Evolutionary conservation across 2,329 filamentous ascomycete genomes (phyloP).

Genomic region (Diaporthe nobilis): DNA sequence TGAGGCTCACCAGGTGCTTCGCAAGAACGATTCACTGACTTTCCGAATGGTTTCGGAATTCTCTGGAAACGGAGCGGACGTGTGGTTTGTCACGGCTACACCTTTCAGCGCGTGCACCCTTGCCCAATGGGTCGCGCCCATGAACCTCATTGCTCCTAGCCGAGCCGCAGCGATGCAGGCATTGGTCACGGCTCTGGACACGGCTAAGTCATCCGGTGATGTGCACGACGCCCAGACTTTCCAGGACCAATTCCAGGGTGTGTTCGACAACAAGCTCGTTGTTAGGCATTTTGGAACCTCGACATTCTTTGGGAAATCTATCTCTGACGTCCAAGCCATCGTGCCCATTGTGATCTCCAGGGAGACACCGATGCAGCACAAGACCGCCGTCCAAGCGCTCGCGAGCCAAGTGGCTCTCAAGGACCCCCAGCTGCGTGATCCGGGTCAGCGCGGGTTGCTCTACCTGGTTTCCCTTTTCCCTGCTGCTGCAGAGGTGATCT

Average conservation of each 20-base stretch:
- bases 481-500: conserved; percentile 14
- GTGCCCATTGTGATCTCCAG: background rate
- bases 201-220: background rate
- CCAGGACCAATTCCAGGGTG: background rate
- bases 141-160: background rate
- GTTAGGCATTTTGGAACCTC: conserved; percentile 19
- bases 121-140: background rate
- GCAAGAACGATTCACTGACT: background rate
- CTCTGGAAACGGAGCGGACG: background rate
- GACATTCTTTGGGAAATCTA: conserved; percentile 14
- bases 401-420: background rate
- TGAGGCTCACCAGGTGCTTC: background rate
- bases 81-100: background rate
- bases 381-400: background rate
- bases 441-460: conserved; percentile 15
- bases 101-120: conserved; percentile 1
- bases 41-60: background rate
- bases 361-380: background rate
- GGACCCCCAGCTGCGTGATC: background rate
- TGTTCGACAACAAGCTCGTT: conserved; percentile 4
- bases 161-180: background rate
- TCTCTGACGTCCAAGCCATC: conserved; percentile 31
- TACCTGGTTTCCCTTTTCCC: conserved; percentile 38
- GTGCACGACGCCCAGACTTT: background rate
- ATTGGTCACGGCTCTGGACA: background rate